Percentiles rank a stretch among this genome's conserved stretches.
Evolutionary conservation across 2,329 filamentous ascomycete genomes (phyloP).

Genomic region (Thielaviopsis musarum): DNA sequence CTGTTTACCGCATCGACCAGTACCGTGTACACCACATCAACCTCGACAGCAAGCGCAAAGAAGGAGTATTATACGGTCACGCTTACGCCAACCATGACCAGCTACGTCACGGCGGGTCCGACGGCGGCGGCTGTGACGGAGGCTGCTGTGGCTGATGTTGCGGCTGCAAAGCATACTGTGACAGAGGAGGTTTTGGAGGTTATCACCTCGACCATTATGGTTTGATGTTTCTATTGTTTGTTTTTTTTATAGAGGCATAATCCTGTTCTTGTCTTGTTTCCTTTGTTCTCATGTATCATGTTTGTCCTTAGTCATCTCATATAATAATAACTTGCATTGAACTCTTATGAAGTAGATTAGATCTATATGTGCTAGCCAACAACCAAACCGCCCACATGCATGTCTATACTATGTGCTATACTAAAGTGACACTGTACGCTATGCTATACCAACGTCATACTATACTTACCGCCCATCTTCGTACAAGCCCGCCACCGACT

Average conservation of each 20-base stretch:
- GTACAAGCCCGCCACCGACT: slow-evolving; percentile 32
- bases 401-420: no score
- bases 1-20: slow-evolving; percentile 1
- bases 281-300: no score
- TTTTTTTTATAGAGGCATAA: not conserved
- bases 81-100: slow-evolving; percentile 1
- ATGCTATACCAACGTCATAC: not conserved
- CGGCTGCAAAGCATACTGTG: not conserved
- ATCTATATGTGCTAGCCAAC: no score
- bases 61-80: not conserved
- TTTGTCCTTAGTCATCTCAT: no score
- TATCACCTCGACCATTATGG: not conserved
- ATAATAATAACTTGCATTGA: no score
- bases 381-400: no score
- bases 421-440: not conserved
- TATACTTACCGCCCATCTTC: slow-evolving; percentile 10
- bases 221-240: not conserved
- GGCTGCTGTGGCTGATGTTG: no score
- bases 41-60: no score
- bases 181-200: not conserved
- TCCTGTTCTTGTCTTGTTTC: no score
- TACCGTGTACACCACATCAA: not conserved
- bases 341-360: no score
- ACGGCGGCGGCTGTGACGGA: not conserved
- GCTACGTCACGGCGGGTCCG: not conserved